phyloP scores from a whole-genome alignment of 257 asterid species.

The Solanum chiquidenum region DNA sequence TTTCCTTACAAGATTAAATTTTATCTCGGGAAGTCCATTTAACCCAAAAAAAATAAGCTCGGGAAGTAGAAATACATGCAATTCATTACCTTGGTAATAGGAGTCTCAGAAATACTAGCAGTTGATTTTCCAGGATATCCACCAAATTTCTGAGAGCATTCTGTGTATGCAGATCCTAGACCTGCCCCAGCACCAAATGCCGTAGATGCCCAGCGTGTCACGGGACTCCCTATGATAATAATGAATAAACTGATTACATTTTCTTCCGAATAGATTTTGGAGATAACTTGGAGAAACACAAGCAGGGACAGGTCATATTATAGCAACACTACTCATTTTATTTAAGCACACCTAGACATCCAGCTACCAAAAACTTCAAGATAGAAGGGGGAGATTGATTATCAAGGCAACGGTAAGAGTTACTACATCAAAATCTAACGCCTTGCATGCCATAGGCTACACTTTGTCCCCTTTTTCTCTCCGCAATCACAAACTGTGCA shows the following conservation, averaged over 20 bases:
- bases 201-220: slow-evolving; percentile 82
- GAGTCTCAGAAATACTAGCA: slow-evolving; percentile 20
- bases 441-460: background rate
- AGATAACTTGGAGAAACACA: background rate
- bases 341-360: background rate
- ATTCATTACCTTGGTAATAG: slow-evolving; percentile 36
- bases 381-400: background rate
- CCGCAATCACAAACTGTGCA: background rate
- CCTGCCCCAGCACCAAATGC: slow-evolving; percentile 87
- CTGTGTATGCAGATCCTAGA: slow-evolving; percentile 78
- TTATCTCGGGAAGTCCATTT: background rate
- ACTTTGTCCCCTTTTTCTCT: background rate
- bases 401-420: background rate
- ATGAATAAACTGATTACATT: background rate
- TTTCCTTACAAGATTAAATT: background rate
- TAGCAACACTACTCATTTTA: background rate
- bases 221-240: slow-evolving; percentile 68
- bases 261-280: background rate
- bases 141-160: slow-evolving; percentile 57
- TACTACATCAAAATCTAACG: background rate
- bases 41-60: background rate
- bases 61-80: background rate
- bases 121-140: slow-evolving; percentile 34
- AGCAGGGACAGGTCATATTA: background rate
- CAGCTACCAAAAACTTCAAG: background rate